These are phyloP conservation scores for Blastomyces emzantsi DNA, from an alignment of 2,329 filamentous ascomycete genomes.

Conservation along the genomic window DNA sequence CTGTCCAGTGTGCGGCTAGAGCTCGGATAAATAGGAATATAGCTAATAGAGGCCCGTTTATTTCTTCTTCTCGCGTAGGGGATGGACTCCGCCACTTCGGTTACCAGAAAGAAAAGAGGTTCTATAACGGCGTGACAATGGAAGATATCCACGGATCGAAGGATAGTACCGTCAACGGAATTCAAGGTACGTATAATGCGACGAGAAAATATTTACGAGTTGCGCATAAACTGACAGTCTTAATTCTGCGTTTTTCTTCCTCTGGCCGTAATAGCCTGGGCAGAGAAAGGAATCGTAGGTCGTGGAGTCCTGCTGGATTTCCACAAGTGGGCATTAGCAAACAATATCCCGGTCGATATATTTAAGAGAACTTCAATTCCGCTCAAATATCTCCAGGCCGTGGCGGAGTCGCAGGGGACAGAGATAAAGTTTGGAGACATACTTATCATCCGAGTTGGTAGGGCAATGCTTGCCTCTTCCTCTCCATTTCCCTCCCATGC, in stretches of 20 bases:
- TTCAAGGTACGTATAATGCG: constrained; percentile 37
- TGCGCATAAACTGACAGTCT: constrained; percentile 27
- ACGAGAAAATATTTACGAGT: neutral
- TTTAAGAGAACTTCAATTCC: constrained; percentile 36
- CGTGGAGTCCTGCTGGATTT: constrained; percentile 48
- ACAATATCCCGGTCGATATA: constrained; percentile 33
- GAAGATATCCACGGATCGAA: constrained; percentile 39
- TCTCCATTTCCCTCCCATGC: neutral
- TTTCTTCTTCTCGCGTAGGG: constrained; percentile 21
- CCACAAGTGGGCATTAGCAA: constrained; percentile 35
- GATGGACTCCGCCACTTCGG: constrained; percentile 45
- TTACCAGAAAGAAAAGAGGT: constrained; percentile 29
- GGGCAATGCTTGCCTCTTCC: constrained; percentile 33
- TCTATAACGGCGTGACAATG: constrained; percentile 42
- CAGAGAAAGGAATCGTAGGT: constrained; percentile 25
- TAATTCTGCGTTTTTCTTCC: constrained; percentile 19
- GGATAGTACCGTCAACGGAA: constrained; percentile 40
- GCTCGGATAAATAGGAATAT: neutral
- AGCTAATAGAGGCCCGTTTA: neutral
- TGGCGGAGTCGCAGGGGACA: constrained; percentile 37
- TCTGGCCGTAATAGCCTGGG: constrained; percentile 9
- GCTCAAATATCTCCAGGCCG: constrained; percentile 29
- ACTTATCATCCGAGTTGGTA: constrained; percentile 42
- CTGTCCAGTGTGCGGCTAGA: neutral
- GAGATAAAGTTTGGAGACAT: constrained; percentile 44